Evolutionary conservation across 805 yeast genomes (phyloP).

Genomic region (Sungouiella thailandica): DNA sequence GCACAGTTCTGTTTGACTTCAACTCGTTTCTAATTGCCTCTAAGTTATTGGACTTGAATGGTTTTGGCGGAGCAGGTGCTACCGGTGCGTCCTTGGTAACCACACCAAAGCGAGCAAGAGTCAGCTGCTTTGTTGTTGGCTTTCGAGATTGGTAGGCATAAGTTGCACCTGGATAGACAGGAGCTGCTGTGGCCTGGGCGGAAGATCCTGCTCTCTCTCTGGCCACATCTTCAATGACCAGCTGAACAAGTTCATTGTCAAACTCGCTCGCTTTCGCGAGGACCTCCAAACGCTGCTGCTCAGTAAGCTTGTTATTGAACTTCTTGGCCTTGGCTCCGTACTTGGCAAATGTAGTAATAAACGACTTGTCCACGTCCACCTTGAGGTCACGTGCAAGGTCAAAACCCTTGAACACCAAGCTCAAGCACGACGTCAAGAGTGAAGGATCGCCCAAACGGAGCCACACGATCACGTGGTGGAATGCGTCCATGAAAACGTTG

Average conservation of each 20-base stretch:
- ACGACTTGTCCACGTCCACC: constrained; percentile 45
- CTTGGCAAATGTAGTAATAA: constrained; percentile 54
- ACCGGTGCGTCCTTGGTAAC: constrained; percentile 26
- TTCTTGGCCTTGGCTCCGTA: constrained; percentile 63
- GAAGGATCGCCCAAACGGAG: constrained; percentile 76
- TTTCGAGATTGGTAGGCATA: constrained; percentile 20
- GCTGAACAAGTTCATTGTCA: constrained; percentile 50
- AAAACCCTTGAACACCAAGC: constrained; percentile 59
- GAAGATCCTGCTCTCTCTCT: constrained; percentile 30
- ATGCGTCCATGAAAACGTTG: constrained; percentile 52
- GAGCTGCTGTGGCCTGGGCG: constrained; percentile 6
- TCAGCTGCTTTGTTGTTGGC: constrained; percentile 29
- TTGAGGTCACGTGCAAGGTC: constrained; percentile 56
- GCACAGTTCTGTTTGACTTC: constrained; percentile 15
- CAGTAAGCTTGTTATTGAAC: constrained; percentile 65
- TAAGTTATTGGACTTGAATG: constrained; percentile 25
- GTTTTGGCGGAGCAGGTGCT: constrained; percentile 32
- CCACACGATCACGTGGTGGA: constrained; percentile 72
- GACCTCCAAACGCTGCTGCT: constrained; percentile 61
- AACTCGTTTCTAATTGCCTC: constrained; percentile 33
- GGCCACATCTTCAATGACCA: constrained; percentile 23
- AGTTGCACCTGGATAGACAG: constrained; percentile 7
- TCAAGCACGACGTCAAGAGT: constrained; percentile 66
- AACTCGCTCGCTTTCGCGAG: constrained; percentile 55
- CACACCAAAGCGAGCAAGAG: constrained; percentile 32